Percentiles rank a stretch among this genome's conserved stretches.
phyloP scores from a whole-genome alignment of 495 filamentous ascomycete genomes.

The Neurospora sublineolata region DNA sequence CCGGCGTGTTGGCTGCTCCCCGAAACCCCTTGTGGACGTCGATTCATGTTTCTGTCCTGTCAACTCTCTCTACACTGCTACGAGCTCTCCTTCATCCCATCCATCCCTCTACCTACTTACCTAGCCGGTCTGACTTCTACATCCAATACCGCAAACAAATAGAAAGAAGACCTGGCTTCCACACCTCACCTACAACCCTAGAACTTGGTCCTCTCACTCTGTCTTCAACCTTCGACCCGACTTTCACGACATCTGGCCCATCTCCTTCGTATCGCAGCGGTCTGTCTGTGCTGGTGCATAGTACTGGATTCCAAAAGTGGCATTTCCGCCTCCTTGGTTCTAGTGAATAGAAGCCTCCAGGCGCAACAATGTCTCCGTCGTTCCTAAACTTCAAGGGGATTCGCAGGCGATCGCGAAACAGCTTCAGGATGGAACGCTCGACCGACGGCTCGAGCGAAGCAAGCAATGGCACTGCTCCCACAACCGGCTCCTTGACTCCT shows the following conservation, averaged over 20 bases:
- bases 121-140: neutral
- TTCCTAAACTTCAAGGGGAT: slow-evolving; percentile 63
- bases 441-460: slow-evolving; percentile 42
- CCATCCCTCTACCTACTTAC: neutral
- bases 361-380: slow-evolving; percentile 37
- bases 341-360: neutral
- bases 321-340: neutral
- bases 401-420: slow-evolving; percentile 59
- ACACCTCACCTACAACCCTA: neutral
- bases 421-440: slow-evolving; percentile 46
- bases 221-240: neutral
- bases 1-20: neutral
- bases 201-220: neutral
- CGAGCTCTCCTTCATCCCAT: neutral
- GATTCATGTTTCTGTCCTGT: neutral
- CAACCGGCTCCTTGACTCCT: slow-evolving; percentile 34
- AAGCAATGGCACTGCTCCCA: slow-evolving; percentile 32
- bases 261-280: neutral
- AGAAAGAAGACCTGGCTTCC: neutral
- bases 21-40: neutral
- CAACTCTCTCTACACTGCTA: neutral
- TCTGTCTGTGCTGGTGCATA: neutral
- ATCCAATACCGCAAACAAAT: neutral
- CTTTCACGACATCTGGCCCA: neutral
- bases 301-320: neutral